These are phyloP conservation scores for Herpotrichia juniperi DNA, from an alignment of 2,329 filamentous ascomycete species.

Conservation along the genomic window DNA sequence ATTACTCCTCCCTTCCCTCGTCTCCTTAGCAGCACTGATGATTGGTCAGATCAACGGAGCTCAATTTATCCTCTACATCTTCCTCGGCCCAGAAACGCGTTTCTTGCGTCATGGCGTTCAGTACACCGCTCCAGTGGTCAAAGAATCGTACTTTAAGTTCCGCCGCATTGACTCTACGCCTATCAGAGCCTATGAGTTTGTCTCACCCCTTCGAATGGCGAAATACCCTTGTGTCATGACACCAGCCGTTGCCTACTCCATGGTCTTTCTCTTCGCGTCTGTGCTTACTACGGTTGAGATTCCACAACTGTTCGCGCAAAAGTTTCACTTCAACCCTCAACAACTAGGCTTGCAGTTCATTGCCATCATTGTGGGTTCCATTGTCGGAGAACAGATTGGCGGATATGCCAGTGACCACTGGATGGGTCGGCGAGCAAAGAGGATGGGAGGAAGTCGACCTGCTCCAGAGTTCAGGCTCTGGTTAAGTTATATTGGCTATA, in stretches of 20 bases:
- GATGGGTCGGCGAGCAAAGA: slow-evolving; percentile 53
- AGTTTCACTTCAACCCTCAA: slow-evolving; percentile 63
- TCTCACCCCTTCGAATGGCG: slow-evolving; percentile 57
- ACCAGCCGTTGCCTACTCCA: slow-evolving; percentile 59
- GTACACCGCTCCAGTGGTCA: slow-evolving; percentile 48
- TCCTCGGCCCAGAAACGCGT: slow-evolving; percentile 58
- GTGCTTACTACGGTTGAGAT: slow-evolving; percentile 65
- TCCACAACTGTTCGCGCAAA: slow-evolving; percentile 61
- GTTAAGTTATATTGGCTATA: slow-evolving; percentile 61
- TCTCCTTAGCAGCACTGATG: slow-evolving; percentile 1
- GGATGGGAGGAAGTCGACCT: slow-evolving; percentile 41
- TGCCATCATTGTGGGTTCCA: slow-evolving; percentile 61
- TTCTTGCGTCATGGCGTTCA: slow-evolving; percentile 53
- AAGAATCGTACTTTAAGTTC: slow-evolving; percentile 53
- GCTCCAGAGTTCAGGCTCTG: slow-evolving; percentile 64
- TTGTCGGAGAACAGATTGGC: slow-evolving; percentile 65
- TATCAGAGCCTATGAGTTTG: slow-evolving; percentile 56
- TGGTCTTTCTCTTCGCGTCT: slow-evolving; percentile 62
- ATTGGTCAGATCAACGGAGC: slow-evolving; percentile 57
- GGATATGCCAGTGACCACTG: slow-evolving; percentile 61
- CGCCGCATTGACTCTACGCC: slow-evolving; percentile 60
- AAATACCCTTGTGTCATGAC: slow-evolving; percentile 56
- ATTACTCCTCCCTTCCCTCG: neutral
- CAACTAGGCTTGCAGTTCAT: slow-evolving; percentile 65
- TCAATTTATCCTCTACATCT: slow-evolving; percentile 63